Evolutionary conservation across 2,329 filamentous ascomycete genomes (phyloP), one percentile per base, ranked within the genome.

Genomic region (Gaeumannomyces tritici): DNA sequence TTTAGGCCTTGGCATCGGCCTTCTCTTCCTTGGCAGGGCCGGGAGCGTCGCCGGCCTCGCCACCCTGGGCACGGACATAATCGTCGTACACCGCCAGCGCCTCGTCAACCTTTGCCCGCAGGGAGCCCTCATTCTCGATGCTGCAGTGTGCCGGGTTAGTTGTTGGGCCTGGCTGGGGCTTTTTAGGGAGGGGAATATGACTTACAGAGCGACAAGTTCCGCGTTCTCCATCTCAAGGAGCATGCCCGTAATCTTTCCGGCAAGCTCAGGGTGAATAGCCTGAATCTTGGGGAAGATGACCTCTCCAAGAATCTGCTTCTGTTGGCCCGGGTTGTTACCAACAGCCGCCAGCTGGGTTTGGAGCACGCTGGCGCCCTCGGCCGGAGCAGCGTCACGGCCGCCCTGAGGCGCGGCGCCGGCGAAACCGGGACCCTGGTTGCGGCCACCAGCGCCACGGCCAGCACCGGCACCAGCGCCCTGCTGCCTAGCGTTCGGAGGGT

Each of bases 201-300:
- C 93, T 90, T 89, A 96, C 91, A 99, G 85, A 79, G 90, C 91
- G 73, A 99, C 84, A 70, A 99, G 83, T 82, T 99, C 95, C 63
- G 83, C 76, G 79, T 98, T 98, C 72, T 98, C 95, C 95, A 99
- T 99, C 85, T 99, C 95, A 71, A 99, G 80, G 71, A 99, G 89
- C 95, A 99, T 99, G 79, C 95, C 95, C 65, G 95, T 99, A 77
- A 99, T 98, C 88, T 99, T 99, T 74, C 95, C 95, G 66, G 95
- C 95, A 72, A 99, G 84, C 71, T 97, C 93, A 64, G 92, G 90
- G 82, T 99, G 95, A 78, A 96, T 88, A 69, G 86, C 87, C 77
- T 93, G 88, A 72, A 99, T 98, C 89, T 98, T 99, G 74, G 95
- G 95, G 85, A 98, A 99, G 70, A 99, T 89, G 70, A 91, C 88